These are phyloP conservation scores for Purpureocillium takamizusanense DNA, from an alignment of 2,329 filamentous ascomycete genomes.

Conservation along the genomic window DNA sequence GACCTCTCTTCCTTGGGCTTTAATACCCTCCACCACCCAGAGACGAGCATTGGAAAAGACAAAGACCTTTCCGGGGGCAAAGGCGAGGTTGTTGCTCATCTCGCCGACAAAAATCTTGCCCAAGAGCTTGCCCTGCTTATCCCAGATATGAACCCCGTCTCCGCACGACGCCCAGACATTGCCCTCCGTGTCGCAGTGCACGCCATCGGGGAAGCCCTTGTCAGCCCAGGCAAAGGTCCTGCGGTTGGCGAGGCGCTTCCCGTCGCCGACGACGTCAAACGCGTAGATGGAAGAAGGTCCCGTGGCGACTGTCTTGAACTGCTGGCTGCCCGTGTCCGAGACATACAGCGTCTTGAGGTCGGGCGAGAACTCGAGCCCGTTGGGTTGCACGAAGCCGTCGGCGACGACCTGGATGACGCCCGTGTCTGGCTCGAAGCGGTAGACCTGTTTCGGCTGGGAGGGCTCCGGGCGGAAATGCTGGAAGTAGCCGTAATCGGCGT, in stretches of 20 bases:
- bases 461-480: slow-evolving; percentile 48
- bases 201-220: slow-evolving; percentile 50
- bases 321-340: slow-evolving; percentile 41
- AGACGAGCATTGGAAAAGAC: slow-evolving; percentile 10
- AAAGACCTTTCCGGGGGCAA: slow-evolving; percentile 9
- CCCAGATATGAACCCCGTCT: slow-evolving; percentile 41
- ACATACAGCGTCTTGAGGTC: slow-evolving; percentile 43
- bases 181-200: slow-evolving; percentile 44
- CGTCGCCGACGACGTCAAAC: slow-evolving; percentile 4
- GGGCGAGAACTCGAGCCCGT: slow-evolving; percentile 49
- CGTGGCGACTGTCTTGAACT: background rate
- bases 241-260: slow-evolving; percentile 23
- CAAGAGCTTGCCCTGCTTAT: slow-evolving; percentile 34
- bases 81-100: slow-evolving; percentile 9
- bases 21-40: slow-evolving; percentile 9
- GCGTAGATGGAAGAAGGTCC: slow-evolving; percentile 7
- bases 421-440: slow-evolving; percentile 41
- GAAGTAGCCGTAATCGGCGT: slow-evolving; percentile 49
- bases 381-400: slow-evolving; percentile 46
- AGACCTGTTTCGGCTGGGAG: slow-evolving; percentile 48
- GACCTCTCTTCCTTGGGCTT: slow-evolving; percentile 11
- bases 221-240: slow-evolving; percentile 48
- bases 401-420: slow-evolving; percentile 45
- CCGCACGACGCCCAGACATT: slow-evolving; percentile 44
- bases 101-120: slow-evolving; percentile 38